Base-by-base conservation (phyloP, 129 eudicot species). In the Flaveria bidentis region DNA sequence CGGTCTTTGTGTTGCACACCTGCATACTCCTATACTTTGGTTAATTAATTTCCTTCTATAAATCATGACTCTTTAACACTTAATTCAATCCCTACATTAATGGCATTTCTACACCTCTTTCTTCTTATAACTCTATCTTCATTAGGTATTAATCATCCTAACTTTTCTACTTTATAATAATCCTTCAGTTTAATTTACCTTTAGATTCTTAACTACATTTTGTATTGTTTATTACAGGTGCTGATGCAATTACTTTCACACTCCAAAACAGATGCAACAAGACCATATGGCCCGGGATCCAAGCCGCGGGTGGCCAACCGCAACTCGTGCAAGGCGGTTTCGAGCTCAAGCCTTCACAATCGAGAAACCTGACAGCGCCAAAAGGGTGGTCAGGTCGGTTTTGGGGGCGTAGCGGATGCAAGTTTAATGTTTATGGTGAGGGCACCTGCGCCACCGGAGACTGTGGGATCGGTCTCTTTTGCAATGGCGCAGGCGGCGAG, bases 1-100 rank as follows among this genome's bases (percentile, higher is more conserved):
- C 41, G 26, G 61, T 66, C 75, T 74, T 74, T 80, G 79, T 80
- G 79, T 68, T 66, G 79, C 75, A 80, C 51, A 80, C 79, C 79
- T 80, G 50, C 49, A 2, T 51, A 23, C 49, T 18, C 49, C 23
- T 72, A 50, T 12, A 63, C 15, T 13, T 25, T 33, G 46, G 10
- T 23, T 63, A 51, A 36, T 36, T 36, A 51, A 36, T 36, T 36
- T 36, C 65, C 78, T 55, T 46, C 26, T 67, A 80, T 80, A 80
- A 73, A 36, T 36, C 41, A 36, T 0, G 8, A 36, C 7, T 36
- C 41, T 73, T 25, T 26, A 64, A 26, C 72, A 65, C 36, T 23
- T 64, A 10, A 53, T 49, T 49, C 60, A 8, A 69, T 58, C 60
- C 70, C 23, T 42, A 33, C n/a, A 28, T 66, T 42, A 44, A 80